Evolutionary conservation across 1,284 basidiomycete species (phyloP), one percentile per base, ranked within the genome.

Genomic region (Gomphus bonarii): DNA sequence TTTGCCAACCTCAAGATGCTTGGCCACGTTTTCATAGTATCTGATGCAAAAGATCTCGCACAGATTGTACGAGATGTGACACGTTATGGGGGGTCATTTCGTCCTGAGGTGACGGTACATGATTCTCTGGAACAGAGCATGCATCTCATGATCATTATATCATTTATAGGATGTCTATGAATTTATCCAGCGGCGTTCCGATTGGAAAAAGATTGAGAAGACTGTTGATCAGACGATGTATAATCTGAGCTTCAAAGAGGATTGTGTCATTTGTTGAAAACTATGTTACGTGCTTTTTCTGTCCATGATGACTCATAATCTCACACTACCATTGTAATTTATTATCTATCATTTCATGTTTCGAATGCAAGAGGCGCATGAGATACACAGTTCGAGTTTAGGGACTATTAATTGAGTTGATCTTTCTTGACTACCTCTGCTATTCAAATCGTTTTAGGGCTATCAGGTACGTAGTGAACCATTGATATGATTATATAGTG

Each of bases 141-240:
- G n/a, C 18, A n/a, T 25, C 20, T 42, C 31, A 52, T 57, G 28
- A n/a, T n/a, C n/a, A n/a, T n/a, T 16, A 58, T 47, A 30, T 62
- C 59, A 11, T 51, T 50, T 55, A 14, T 61, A 95, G 91, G 88
- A 90, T 66, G 80, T 95, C 43, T 95, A 95, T 68, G 92, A 95
- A 69, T 95, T 95, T 65, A 90, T 95, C 63, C 92, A 95, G 69
- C 75, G 93, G 14, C 78, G 94, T 42, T 88, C 89, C 4, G 94
- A 97, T 69, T 97, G 94, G 94, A 95, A 95, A 73, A 92, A 89
- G 73, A 97, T 97, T 62, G 92, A 97, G 69, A 94, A 91, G 69
- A 85, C 82, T 16, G 94, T 97, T 46, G 93, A 97, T 73, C 93
- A 94, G 74, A 85, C 89, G 54, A 90, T 95, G 92, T 95, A 95